Evolutionary conservation across 352 stramenopile genomes (phyloP).

Genomic region (Stramenopiles sp.): DNA sequence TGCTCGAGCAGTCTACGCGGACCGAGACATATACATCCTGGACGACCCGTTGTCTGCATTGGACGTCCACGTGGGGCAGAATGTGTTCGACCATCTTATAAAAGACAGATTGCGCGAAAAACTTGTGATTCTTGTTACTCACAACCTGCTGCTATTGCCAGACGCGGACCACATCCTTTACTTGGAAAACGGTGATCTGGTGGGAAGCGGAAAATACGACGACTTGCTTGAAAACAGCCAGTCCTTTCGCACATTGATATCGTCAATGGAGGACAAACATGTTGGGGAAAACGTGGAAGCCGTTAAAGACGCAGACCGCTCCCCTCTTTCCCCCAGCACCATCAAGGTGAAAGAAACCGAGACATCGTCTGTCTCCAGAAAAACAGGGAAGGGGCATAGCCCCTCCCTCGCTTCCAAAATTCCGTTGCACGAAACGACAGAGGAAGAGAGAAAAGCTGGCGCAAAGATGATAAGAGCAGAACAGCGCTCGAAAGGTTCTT

Average conservation of each 20-base stretch:
- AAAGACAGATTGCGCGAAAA: constrained; percentile 34
- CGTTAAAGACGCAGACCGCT: no score
- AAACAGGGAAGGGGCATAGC: no score
- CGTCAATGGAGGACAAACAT: no score
- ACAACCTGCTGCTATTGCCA: constrained; percentile 17
- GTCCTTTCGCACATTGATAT: neutral
- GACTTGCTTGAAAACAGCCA: neutral
- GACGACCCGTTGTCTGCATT: constrained; percentile 59
- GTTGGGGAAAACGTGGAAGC: no score
- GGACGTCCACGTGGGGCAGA: constrained; percentile 28
- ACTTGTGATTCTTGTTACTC: constrained; percentile 18
- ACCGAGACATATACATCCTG: constrained; percentile 45
- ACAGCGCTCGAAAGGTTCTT: neutral
- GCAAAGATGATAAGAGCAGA: constrained; percentile 12
- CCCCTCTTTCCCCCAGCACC: no score
- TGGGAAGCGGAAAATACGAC: constrained; percentile 24
- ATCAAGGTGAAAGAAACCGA: neutral
- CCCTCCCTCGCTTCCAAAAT: no score
- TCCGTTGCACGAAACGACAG: neutral
- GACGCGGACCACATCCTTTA: constrained; percentile 30
- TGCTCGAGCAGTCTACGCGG: constrained; percentile 49
- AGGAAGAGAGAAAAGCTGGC: neutral
- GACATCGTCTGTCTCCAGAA: neutral
- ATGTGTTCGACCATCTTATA: constrained; percentile 21
- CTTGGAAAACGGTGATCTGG: constrained; percentile 26